phyloP scores from a whole-genome alignment of 805 yeast genomes.

The Ogataea haglerorum region DNA sequence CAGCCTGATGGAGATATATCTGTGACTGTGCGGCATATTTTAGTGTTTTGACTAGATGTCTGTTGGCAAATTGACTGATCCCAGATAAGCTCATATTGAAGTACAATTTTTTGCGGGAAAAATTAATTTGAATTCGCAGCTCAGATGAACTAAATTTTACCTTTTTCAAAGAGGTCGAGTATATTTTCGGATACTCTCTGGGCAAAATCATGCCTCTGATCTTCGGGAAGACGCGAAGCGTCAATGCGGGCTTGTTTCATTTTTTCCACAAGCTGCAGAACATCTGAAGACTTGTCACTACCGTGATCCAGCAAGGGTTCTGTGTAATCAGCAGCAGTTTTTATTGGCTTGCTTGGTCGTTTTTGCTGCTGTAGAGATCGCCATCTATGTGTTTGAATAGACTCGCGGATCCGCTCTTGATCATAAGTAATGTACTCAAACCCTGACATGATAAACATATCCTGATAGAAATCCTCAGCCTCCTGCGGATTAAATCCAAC shows the following conservation, averaged over 20 bases:
- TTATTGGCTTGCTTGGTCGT: no score
- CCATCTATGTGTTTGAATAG: conserved; percentile 46
- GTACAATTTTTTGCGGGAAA: conserved; percentile 8
- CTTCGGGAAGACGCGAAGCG: background rate
- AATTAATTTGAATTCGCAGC: background rate
- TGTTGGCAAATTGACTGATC: conserved; percentile 14
- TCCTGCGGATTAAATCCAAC: conserved; percentile 28
- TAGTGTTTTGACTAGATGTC: conserved; percentile 21
- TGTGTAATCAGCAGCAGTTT: background rate
- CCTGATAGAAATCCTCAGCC: conserved; percentile 1
- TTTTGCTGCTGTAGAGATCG: background rate
- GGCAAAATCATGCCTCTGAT: background rate
- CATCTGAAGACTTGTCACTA: background rate
- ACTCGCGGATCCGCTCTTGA: conserved; percentile 35
- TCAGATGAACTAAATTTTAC: background rate
- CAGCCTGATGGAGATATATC: conserved; percentile 25
- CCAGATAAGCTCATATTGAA: conserved; percentile 1
- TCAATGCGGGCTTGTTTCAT: conserved; percentile 3
- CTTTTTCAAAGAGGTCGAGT: no score
- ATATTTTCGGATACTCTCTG: background rate
- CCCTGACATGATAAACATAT: conserved; percentile 27
- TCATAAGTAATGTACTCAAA: conserved; percentile 40
- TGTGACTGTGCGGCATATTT: conserved; percentile 28
- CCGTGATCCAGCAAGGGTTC: background rate
- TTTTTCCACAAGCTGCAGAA: conserved; percentile 1